Conservation (phyloP, 805 yeast species). For the Brettanomyces nanus region DNA sequence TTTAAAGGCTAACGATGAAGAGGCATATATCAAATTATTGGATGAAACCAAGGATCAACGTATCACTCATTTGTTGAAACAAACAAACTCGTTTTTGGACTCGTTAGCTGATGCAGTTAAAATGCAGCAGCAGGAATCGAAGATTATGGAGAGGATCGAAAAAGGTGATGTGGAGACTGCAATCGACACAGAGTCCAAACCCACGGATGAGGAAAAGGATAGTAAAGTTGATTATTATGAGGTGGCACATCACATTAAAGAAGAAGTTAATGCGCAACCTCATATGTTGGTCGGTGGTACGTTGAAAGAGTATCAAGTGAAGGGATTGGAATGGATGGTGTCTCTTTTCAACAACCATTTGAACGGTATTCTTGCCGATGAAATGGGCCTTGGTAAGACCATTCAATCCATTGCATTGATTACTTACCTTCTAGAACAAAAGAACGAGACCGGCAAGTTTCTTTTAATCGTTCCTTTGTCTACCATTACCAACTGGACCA, state of each 20-base stretch:
- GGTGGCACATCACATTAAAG: constrained; percentile 72
- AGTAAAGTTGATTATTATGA: constrained; percentile 73
- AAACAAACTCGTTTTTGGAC: constrained; percentile 71
- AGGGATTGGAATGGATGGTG: constrained; percentile 63
- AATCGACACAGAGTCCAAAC: constrained; percentile 18
- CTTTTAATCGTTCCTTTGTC: constrained; percentile 78
- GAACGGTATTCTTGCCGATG: constrained; percentile 60
- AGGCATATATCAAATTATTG: constrained; percentile 72
- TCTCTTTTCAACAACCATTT: constrained; percentile 52
- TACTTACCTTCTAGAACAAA: constrained; percentile 60
- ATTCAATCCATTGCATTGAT: constrained; percentile 73
- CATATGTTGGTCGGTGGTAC: constrained; percentile 66
- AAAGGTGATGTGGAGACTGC: constrained; percentile 15
- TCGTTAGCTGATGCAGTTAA: constrained; percentile 72
- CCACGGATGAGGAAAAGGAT: constrained; percentile 17
- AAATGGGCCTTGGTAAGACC: constrained; percentile 63
- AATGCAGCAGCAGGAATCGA: constrained; percentile 59
- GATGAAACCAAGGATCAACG: constrained; percentile 85
- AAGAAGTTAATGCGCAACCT: constrained; percentile 61
- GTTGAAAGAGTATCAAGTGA: constrained; percentile 66
- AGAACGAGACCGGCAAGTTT: constrained; percentile 60
- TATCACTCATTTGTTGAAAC: constrained; percentile 74
- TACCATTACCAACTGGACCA: constrained; percentile 77
- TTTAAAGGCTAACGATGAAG: constrained; percentile 81
- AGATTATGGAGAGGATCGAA: constrained; percentile 23